These are phyloP conservation scores for Corynespora cassiicola DNA, from an alignment of 2,329 filamentous ascomycete genomes.

Conservation along the genomic window DNA sequence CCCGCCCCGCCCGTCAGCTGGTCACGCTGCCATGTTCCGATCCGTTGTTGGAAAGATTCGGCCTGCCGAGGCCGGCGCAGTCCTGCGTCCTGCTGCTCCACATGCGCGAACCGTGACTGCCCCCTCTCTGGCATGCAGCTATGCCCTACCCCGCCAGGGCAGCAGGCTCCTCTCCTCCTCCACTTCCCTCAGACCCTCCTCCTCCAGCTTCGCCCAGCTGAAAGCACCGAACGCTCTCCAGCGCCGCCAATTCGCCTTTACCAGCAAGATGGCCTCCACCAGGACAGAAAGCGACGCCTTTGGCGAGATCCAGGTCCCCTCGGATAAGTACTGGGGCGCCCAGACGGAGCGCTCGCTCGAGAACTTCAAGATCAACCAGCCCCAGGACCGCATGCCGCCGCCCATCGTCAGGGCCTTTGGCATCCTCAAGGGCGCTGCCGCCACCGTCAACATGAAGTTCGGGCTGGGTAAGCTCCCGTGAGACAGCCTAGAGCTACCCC, in stretches of 20 bases:
- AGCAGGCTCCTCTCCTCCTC: conserved; percentile 35
- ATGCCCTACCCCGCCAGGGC: conserved; percentile 22
- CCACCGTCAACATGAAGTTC: conserved; percentile 92
- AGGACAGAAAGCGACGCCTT: conserved; percentile 97
- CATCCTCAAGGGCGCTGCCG: conserved; percentile 95
- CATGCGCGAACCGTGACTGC: conserved; percentile 35
- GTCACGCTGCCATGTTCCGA: conserved; percentile 38
- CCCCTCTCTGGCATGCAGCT: conserved; percentile 14
- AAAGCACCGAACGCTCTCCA: conserved; percentile 21
- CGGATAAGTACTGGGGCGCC: conserved; percentile 97
- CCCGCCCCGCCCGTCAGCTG: conserved; percentile 1
- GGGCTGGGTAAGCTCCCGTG: conserved; percentile 72
- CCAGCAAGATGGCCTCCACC: conserved; percentile 54
- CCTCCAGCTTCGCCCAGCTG: conserved; percentile 26
- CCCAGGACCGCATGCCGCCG: conserved; percentile 96
- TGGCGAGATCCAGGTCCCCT: conserved; percentile 90
- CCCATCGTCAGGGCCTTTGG: conserved; percentile 93
- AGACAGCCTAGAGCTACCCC: conserved; percentile 1
- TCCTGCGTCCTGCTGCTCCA: conserved; percentile 41
- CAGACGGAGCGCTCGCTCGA: conserved; percentile 95
- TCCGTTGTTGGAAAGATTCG: conserved; percentile 37
- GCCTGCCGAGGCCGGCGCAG: conserved; percentile 42
- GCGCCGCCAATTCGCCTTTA: conserved; percentile 38
- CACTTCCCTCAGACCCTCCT: conserved; percentile 20
- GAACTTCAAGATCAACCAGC: conserved; percentile 99